phyloP scores from a whole-genome alignment of 2,329 filamentous ascomycete species.

The Zalaria sp. region DNA sequence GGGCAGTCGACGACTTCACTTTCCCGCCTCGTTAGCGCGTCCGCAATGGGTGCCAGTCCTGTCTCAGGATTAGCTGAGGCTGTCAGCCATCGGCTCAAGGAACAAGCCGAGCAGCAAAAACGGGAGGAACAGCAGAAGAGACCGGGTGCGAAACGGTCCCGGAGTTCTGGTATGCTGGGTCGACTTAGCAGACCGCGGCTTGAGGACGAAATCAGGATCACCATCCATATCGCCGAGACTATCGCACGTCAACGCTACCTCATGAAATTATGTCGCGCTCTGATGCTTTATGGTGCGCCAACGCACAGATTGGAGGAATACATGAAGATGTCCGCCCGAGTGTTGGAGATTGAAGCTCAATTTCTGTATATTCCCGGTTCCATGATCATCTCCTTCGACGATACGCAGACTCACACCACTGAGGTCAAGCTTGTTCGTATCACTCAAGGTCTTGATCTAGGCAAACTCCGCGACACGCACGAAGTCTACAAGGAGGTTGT shows the following conservation, averaged over 20 bases:
- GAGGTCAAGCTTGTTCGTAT: constrained; percentile 63
- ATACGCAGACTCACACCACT: constrained; percentile 58
- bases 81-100: constrained; percentile 24
- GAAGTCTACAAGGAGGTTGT: constrained; percentile 73
- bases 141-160: constrained; percentile 11
- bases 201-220: constrained; percentile 42
- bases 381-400: constrained; percentile 88
- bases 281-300: constrained; percentile 84
- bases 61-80: constrained; percentile 27
- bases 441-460: constrained; percentile 56
- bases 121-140: constrained; percentile 12
- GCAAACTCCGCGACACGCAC: constrained; percentile 59
- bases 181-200: constrained; percentile 21
- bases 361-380: constrained; percentile 83
- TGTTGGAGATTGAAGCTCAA: constrained; percentile 76
- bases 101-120: constrained; percentile 15
- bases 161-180: constrained; percentile 21
- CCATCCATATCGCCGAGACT: constrained; percentile 50
- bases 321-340: constrained; percentile 77
- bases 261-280: constrained; percentile 65
- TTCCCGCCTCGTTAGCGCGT: constrained; percentile 29
- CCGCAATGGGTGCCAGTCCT: constrained; percentile 27
- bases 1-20: constrained; percentile 27
- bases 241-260: constrained; percentile 72
- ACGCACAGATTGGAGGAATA: constrained; percentile 88